A percentile compares a stretch with the other conserved stretches of the same genome.
phyloP scores from a whole-genome alignment of 1,284 basidiomycete genomes.

The Malassezia caprae region DNA sequence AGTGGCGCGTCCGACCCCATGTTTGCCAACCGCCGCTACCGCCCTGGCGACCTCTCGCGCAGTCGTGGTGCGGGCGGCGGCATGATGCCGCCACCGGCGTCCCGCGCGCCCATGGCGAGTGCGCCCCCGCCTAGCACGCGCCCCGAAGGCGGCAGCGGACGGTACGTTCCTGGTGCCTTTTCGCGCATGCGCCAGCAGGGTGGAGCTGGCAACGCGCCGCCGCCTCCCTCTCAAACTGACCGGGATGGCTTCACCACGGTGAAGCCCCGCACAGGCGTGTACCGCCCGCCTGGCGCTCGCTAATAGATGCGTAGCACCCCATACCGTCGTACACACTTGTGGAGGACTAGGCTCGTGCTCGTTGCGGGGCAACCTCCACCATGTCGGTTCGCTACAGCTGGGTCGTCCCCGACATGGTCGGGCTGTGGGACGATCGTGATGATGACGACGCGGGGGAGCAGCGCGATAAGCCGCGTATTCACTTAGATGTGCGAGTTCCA shows the following conservation, averaged over 20 bases:
- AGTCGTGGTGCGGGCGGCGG: not conserved
- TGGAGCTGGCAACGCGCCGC: not conserved
- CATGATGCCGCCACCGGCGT: not conserved
- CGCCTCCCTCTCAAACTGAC: not conserved
- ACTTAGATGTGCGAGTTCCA: too few species aligned
- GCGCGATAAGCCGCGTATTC: too few species aligned
- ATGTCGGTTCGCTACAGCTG: too few species aligned
- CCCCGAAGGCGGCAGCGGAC: conserved; percentile 1
- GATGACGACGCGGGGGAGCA: too few species aligned
- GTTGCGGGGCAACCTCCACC: too few species aligned
- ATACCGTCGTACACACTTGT: not conserved
- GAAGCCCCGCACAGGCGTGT: conserved; percentile 14
- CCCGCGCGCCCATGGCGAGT: not conserved
- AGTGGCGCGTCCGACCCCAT: conserved; percentile 14
- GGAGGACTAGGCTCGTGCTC: too few species aligned
- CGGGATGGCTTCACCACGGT: conserved; percentile 13
- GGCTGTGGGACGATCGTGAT: too few species aligned
- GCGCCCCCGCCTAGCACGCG: not conserved
- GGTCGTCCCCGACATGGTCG: too few species aligned
- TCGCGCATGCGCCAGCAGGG: conserved; percentile 15
- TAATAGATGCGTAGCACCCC: not conserved
- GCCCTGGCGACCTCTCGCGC: conserved; percentile 14
- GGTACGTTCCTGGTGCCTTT: conserved; percentile 15
- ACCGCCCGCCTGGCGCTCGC: conserved; percentile 12
- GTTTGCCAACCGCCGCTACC: conserved; percentile 19